Base-by-base conservation (phyloP, 345 rosid genomes). In the Syzygium aromaticum region DNA sequence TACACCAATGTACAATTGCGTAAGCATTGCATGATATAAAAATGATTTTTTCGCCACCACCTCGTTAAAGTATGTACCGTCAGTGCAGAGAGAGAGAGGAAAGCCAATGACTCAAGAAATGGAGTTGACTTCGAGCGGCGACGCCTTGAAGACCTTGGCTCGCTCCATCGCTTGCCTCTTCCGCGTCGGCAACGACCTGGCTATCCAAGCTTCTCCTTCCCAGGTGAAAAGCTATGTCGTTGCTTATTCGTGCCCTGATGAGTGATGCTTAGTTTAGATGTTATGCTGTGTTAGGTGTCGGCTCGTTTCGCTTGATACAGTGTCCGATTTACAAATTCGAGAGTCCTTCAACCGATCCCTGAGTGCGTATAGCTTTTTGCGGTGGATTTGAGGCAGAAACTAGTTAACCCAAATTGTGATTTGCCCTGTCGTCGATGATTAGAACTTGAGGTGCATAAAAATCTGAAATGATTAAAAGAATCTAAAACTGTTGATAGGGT, bases 131-230 rank as follows among this genome's bases (percentile, higher is more conserved):
- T 77, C 94, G n/a, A 94, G 96, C 90, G 94, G 98, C 30, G 93
- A 93, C 89, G 92, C 95, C 53, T 95, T 95, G 86, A 96, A 95
- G 90, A 93, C 96, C 67, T 94, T 93, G 30, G 90, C 93, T 73
- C 91, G 96, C 85, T 94, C 94, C 38, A 91, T 96, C 91, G 90
- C 95, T 27, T 93, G 95, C 88, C 98, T 96, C 88, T 94, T 96
- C 6, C 98, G 98, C 52, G 89, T 95, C 84, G 97, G 95, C 3
- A 93, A 92, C 92, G 99, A 97, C 93, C 94, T 96, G 84, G 95
- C 91, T 43, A 88, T 95, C 46, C 95, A 95, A 90, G 95, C 96
- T 61, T 94, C 98, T 64, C 90, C 97, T 77, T 89, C 94, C 57
- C 95, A 93, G 95, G 98, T 95, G 51, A 54, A 67, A 73, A 73